Evolutionary conservation across 257 asterid genomes (phyloP).

Genomic region (Salvia hispanica): DNA sequence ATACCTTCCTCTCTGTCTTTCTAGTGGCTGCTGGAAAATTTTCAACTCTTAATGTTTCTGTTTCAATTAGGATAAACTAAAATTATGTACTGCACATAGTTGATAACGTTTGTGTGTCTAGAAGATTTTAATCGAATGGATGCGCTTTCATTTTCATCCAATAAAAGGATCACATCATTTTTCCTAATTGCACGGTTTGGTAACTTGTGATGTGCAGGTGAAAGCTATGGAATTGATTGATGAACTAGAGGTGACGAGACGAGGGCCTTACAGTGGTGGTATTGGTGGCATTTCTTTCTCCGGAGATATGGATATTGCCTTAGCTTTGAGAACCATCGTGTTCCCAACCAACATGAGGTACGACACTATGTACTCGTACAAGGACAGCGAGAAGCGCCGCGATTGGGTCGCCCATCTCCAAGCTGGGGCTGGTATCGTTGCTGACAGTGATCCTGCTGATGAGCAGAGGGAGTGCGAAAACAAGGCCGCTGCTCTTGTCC

Average conservation of each 20-base stretch:
- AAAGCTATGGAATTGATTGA: conserved; percentile 98
- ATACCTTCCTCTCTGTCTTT: not conserved
- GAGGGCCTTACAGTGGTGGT: conserved; percentile 98
- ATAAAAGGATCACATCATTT: not conserved
- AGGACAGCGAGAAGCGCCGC: conserved; percentile 50
- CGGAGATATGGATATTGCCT: conserved; percentile 94
- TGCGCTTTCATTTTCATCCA: not conserved
- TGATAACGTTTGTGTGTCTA: not conserved
- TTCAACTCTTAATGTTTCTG: not conserved
- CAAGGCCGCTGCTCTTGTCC: conserved; percentile 95
- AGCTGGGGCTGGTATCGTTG: conserved; percentile 95
- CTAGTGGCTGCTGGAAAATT: not conserved
- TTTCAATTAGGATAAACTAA: not conserved
- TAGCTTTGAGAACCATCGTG: conserved; percentile 87
- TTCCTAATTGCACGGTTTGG: not conserved
- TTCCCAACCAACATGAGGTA: conserved; percentile 71
- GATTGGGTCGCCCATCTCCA: conserved; percentile 97
- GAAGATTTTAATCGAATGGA: not conserved
- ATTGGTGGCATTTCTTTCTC: conserved; percentile 92
- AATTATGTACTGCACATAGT: not conserved
- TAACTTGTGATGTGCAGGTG: conserved; percentile 51
- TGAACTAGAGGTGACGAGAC: conserved; percentile 75
- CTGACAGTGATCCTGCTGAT: conserved; percentile 89
- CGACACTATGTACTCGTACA: conserved; percentile 84
- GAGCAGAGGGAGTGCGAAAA: conserved; percentile 94